Conservation (phyloP, 148 eudicot genomes). For the Rhododendron molle region DNA sequence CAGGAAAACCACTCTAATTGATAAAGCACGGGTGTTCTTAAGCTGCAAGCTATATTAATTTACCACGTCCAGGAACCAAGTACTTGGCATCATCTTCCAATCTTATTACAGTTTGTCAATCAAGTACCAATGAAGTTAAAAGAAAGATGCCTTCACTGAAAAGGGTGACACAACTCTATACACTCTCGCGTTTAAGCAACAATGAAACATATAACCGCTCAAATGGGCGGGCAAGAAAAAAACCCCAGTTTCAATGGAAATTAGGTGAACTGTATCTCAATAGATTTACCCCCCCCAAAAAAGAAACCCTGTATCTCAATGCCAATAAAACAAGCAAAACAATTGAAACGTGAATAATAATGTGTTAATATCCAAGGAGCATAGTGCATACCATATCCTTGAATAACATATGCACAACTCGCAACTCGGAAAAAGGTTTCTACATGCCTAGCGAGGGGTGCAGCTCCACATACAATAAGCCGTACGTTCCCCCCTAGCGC, state of each 20-base stretch:
- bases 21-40: not conserved
- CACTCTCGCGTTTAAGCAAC: not conserved
- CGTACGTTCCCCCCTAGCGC: slow-evolving; percentile 85
- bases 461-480: slow-evolving; percentile 91
- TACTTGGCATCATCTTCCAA: not conserved
- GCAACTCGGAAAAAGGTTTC: slow-evolving; percentile 85
- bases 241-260: not conserved
- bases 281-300: no score
- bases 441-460: slow-evolving; percentile 93
- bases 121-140: not conserved
- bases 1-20: not conserved
- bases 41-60: not conserved
- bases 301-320: not conserved
- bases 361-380: not conserved
- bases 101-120: not conserved
- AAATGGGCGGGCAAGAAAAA: not conserved
- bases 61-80: not conserved
- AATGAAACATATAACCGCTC: not conserved
- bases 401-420: slow-evolving; percentile 65
- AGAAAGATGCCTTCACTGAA: not conserved
- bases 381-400: slow-evolving; percentile 78
- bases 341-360: not conserved
- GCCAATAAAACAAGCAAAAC: not conserved
- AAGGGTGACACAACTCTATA: not conserved
- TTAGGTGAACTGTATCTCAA: not conserved